Conservation (phyloP, 176 grass and related monocot genomes). For the Phragmites australis region DNA sequence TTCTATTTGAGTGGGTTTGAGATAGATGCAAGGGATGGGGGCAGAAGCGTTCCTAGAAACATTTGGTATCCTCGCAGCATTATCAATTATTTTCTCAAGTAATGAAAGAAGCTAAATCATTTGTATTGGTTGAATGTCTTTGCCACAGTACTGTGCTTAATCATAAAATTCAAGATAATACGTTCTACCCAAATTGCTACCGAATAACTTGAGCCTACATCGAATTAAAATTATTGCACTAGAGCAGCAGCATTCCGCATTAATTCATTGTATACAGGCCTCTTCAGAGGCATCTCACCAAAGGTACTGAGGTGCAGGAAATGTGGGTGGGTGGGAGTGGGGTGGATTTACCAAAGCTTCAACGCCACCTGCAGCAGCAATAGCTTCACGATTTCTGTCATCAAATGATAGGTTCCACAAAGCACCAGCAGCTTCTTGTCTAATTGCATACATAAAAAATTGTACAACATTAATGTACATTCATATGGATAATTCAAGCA, state of each 20-base stretch:
- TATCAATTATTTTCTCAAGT: conserved; percentile 22
- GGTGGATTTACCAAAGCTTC: conserved; percentile 75
- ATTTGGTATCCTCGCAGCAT: conserved; percentile 29
- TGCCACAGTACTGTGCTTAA: neutral
- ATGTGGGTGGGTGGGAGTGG: neutral
- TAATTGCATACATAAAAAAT: conserved; percentile 44
- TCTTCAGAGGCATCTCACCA: conserved; percentile 3
- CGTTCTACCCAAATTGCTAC: conserved; percentile 19
- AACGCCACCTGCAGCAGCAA: conserved; percentile 87
- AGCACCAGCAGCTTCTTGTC: conserved; percentile 99
- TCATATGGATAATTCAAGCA: conserved; percentile 17
- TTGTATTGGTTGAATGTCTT: conserved; percentile 1
- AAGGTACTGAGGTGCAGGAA: neutral
- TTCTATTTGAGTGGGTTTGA: conserved; percentile 3
- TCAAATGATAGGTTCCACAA: conserved; percentile 99
- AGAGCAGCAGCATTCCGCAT: conserved; percentile 3
- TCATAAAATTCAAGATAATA: conserved; percentile 25
- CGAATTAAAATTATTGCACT: neutral
- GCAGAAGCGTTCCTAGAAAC: conserved; percentile 21
- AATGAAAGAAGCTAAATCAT: neutral
- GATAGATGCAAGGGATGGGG: neutral
- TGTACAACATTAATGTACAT: conserved; percentile 23
- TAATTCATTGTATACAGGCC: conserved; percentile 2
- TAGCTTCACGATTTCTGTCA: conserved; percentile 99
- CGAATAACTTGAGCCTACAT: conserved; percentile 16